Evolutionary conservation across 2,329 filamentous ascomycete genomes (phyloP).

Genomic region (Cucurbitaria berberidis): DNA sequence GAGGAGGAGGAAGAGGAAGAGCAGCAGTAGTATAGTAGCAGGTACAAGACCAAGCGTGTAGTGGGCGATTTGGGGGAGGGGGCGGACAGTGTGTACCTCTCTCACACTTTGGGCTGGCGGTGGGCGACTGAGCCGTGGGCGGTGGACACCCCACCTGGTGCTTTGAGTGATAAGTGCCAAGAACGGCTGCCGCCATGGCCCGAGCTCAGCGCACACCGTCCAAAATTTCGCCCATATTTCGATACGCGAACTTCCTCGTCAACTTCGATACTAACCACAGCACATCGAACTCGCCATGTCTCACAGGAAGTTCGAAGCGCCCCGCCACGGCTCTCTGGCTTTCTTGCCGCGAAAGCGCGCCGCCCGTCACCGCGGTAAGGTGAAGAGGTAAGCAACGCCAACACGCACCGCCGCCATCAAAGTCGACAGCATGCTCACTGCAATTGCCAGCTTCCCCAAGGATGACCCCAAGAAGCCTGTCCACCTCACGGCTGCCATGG

Average conservation of each 20-base stretch:
- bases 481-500: conserved; percentile 96
- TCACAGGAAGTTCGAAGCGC: conserved; percentile 80
- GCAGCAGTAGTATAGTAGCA: too few species aligned
- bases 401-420: conserved; percentile 9
- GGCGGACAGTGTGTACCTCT: conserved; percentile 22
- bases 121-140: background rate
- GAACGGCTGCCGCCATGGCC: background rate
- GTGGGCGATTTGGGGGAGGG: conserved; percentile 22
- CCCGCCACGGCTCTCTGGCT: conserved; percentile 81
- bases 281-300: conserved; percentile 52
- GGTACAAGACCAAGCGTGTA: conserved; percentile 30
- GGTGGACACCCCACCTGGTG: conserved; percentile 10
- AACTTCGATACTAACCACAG: conserved; percentile 46
- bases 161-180: conserved; percentile 16
- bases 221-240: conserved; percentile 6
- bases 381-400: conserved; percentile 81
- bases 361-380: conserved; percentile 92
- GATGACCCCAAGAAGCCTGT: conserved; percentile 99
- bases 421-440: conserved; percentile 33
- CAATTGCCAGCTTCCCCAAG: conserved; percentile 84
- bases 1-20: too few species aligned
- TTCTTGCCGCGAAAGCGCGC: conserved; percentile 77
- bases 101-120: conserved; percentile 11
- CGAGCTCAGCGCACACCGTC: conserved; percentile 10
- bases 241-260: conserved; percentile 26